Percentiles rank a stretch among this genome's conserved stretches.
phyloP scores from a whole-genome alignment of 2,329 filamentous ascomycete species.

The Xylariomycetidae sp. region DNA sequence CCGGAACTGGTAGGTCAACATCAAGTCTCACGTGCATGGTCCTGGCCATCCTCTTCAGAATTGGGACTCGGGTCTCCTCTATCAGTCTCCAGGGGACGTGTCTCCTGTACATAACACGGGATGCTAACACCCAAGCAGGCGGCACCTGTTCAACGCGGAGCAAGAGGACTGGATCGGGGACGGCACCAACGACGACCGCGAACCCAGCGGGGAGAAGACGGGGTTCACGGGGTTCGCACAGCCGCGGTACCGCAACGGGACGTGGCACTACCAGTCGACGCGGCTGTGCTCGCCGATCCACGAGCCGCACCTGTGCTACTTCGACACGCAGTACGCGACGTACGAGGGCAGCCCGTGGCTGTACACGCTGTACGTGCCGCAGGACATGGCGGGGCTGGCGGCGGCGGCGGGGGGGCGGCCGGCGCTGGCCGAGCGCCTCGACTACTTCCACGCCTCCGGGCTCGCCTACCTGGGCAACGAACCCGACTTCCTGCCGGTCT shows the following conservation, averaged over 20 bases:
- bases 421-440: slow-evolving; percentile 52
- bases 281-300: slow-evolving; percentile 52
- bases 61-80: too few relatives aligned
- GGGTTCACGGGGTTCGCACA: slow-evolving; percentile 67
- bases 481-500: slow-evolving; percentile 46
- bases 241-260: slow-evolving; percentile 59
- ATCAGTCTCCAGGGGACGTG: too few relatives aligned
- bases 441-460: slow-evolving; percentile 60
- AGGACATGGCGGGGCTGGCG: slow-evolving; percentile 33
- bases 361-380: slow-evolving; percentile 56
- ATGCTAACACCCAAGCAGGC: too few relatives aligned
- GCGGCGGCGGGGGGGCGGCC: slow-evolving; percentile 50
- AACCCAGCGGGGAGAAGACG: slow-evolving; percentile 26
- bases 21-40: too few relatives aligned
- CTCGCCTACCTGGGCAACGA: slow-evolving; percentile 66
- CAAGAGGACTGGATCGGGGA: slow-evolving; percentile 29
- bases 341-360: slow-evolving; percentile 60
- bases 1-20: slow-evolving; percentile 68
- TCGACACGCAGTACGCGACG: slow-evolving; percentile 35
- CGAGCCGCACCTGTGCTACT: slow-evolving; percentile 42
- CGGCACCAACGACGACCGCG: slow-evolving; percentile 10
- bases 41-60: too few relatives aligned
- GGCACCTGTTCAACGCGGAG: slow-evolving; percentile 53
- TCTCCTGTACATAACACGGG: too few relatives aligned
- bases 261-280: slow-evolving; percentile 62